Evolutionary conservation across 495 filamentous ascomycete species (phyloP).

Genomic region (Gamarada debralockiae): DNA sequence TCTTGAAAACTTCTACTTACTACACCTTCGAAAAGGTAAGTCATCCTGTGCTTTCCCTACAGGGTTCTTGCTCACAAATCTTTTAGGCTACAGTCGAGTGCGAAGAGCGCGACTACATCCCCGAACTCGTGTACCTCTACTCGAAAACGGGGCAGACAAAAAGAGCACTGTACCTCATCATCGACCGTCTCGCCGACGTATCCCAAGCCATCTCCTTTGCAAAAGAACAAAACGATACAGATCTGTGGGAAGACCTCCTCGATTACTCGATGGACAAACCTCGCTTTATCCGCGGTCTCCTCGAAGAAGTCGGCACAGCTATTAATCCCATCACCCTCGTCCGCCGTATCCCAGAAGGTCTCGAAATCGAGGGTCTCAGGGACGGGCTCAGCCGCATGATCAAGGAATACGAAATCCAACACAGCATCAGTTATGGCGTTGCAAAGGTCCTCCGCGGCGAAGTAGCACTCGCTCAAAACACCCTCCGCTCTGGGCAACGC

Average conservation of each 20-base stretch:
- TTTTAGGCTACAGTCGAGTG: conserved; percentile 68
- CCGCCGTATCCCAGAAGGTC: conserved; percentile 81
- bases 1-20: conserved; percentile 75
- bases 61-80: conserved; percentile 2
- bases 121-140: conserved; percentile 88
- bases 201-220: conserved; percentile 90
- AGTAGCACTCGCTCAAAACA: conserved; percentile 77
- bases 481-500: conserved; percentile 68
- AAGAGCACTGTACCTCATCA: conserved; percentile 83
- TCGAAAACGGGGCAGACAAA: conserved; percentile 94
- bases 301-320: conserved; percentile 89
- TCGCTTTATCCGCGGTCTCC: conserved; percentile 82
- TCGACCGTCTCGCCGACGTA: conserved; percentile 82
- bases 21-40: conserved; percentile 71
- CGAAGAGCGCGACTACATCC: conserved; percentile 71
- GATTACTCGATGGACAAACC: conserved; percentile 97
- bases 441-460: conserved; percentile 83
- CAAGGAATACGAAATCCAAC: conserved; percentile 89
- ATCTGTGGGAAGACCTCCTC: conserved; percentile 92
- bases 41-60: background rate
- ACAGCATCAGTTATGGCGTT: conserved; percentile 84
- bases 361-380: conserved; percentile 84
- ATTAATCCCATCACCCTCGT: conserved; percentile 90
- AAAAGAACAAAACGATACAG: conserved; percentile 83
- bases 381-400: conserved; percentile 83